These are phyloP conservation scores for Telfairia occidentalis DNA, from an alignment of 331 rosid species.

Conservation along the genomic window DNA sequence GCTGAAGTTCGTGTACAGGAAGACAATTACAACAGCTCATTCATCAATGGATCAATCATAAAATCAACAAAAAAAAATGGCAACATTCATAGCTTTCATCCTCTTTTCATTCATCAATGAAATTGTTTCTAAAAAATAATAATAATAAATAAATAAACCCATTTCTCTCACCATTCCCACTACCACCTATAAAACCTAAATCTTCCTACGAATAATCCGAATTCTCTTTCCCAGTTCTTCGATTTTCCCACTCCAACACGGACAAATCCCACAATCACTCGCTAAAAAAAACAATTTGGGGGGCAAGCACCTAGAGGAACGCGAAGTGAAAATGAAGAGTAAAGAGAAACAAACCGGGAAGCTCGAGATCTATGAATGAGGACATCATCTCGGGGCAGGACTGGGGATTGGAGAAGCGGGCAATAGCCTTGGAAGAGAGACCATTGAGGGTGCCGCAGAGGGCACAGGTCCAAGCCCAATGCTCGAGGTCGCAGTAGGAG, in stretches of 20 bases:
- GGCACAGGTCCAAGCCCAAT: constrained; percentile 83
- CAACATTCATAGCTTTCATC: background rate
- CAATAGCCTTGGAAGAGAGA: constrained; percentile 54
- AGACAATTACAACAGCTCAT: background rate
- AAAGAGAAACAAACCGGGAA: constrained; percentile 34
- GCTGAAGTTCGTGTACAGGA: background rate
- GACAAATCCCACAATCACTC: background rate
- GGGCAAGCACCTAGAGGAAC: too few species aligned
- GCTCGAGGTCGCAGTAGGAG: constrained; percentile 73
- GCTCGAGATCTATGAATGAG: constrained; percentile 91
- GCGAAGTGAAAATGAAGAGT: background rate
- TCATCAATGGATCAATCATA: background rate
- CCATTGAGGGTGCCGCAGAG: constrained; percentile 89
- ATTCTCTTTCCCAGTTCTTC: background rate
- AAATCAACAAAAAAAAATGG: background rate
- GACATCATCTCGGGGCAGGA: constrained; percentile 84
- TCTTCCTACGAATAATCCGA: too few species aligned
- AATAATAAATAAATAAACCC: too few species aligned
- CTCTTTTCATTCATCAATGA: too few species aligned
- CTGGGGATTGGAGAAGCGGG: constrained; percentile 64
- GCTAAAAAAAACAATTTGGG: background rate
- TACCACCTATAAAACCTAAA: too few species aligned
- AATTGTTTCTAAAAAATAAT: too few species aligned
- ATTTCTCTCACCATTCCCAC: background rate
- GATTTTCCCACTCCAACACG: background rate